Evolutionary conservation across 1,139 yeast genomes (phyloP), one percentile per base, ranked within the genome.

Genomic region (Scheffersomyces titani): DNA sequence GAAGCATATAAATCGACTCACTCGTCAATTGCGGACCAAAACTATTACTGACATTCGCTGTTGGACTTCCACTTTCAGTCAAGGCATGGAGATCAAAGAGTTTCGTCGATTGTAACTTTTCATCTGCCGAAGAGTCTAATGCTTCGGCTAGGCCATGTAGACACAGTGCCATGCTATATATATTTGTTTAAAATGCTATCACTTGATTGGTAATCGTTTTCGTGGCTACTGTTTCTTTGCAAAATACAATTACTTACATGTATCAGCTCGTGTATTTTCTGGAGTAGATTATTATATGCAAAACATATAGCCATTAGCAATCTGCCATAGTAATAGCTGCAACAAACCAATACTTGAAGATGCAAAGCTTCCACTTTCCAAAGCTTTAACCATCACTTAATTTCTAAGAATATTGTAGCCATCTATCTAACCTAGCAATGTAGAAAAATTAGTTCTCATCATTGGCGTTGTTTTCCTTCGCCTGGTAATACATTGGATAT

Each of bases 401-500:
- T 3, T 9, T 30, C 40, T 30, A 30, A 30, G 13, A 30, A 11
- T 9, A 30, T 30, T 30, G 40, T 30, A 30, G 40, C 40, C 40
- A 30, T 30, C 40, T 30, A 30, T 16, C 40, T 30, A 30, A 30
- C 40, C 40, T 30, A 30, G 40, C 40, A 30, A 30, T 5, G 40
- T 30, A 30, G 40, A 30, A 30, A 30, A 13, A 30, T 30, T 30
- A 30, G 16, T 30, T 30, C 40, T 30, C 40, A 30, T 30, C 40
- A 30, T 30, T 30, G 9, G 40, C 40, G 40, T 11, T 30, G 16
- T 30, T 30, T 30, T 30, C 30, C 16, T 57, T 56, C 3, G 59
- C 54, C 44, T 54, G 58, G 46, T 55, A 59, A 44, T 49, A 59
- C 40, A 52, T 44, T 6, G 62, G 57, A 49, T 57, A 57, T 18